Evolutionary conservation across 2,329 filamentous ascomycete genomes (phyloP), one percentile per base, ranked within the genome.

Genomic region (Venturia effusa): DNA sequence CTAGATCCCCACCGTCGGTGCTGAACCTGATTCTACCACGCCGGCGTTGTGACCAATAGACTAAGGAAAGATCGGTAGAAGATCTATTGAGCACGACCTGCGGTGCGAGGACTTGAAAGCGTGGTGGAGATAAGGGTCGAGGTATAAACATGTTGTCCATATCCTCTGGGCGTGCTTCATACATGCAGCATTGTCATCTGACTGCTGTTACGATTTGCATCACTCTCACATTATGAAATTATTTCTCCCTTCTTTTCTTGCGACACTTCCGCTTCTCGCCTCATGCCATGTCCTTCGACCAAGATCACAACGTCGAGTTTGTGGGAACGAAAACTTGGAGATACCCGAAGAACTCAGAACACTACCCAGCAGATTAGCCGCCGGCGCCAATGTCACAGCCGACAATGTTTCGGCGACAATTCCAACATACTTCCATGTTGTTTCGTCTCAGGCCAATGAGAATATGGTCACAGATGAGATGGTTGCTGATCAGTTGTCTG

Each of bases 361-460:
- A 4, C 51, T 57, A 11, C 51, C 32, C 8, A 57, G 6, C 30
- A 19, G 30, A 19, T 11, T 57, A 32, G 30, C 51, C 10, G 19
- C 51, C 27, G 15, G 51, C 30, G 19, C 51, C 15, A 32, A 57
- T 7, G 19, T 32, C 4, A 7, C 51, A n/a, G 15, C 30, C 10
- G 51, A 27, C 15, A 57, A 34, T 17, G 34, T 57, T 17, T 34
- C 51, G 7, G 51, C 51, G 4, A 32, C 27, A 4, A 41, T 62
- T 24, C 61, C 61, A 45, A 62, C 61, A 22, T 45, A 45, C 15
- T 62, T 63, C n/a, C 61, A 63, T 15, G 32, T 63, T n/a, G 48
- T 63, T n/a, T 43, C 61, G 4, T 55, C 61, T 11, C 40, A 27
- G 3, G 61, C 61, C 32, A 63, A 63, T 11, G 19, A 55, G 24